Conservation (phyloP, 2,329 filamentous ascomycete species). For the Botrytis galanthina region DNA sequence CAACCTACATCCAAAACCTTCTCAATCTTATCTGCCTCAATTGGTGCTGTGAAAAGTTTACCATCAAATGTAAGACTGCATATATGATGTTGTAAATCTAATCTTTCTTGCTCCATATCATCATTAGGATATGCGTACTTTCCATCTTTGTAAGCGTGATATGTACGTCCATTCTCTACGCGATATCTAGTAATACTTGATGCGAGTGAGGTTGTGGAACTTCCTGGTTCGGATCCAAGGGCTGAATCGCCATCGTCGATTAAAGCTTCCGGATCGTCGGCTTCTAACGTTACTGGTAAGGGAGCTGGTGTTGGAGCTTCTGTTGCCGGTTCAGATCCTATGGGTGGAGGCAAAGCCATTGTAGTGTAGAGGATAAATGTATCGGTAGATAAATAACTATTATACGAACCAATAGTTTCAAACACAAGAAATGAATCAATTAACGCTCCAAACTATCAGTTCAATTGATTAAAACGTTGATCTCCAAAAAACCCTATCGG, state of each 20-base stretch:
- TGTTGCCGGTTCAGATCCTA: background rate
- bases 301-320: background rate
- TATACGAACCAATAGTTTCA: background rate
- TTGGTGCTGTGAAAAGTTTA: background rate
- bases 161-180: conserved; percentile 43
- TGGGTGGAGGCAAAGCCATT: background rate
- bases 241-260: conserved; percentile 8
- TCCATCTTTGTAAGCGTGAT: conserved; percentile 38
- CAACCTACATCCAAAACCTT: conserved; percentile 16
- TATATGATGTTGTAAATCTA: conserved; percentile 29
- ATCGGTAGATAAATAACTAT: background rate
- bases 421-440: background rate
- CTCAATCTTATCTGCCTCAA: background rate
- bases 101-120: conserved; percentile 55
- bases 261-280: background rate
- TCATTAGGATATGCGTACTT: conserved; percentile 51
- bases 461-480: background rate
- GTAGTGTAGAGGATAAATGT: background rate
- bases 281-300: conserved; percentile 10
- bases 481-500: background rate
- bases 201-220: conserved; percentile 25
- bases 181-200: conserved; percentile 42
- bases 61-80: conserved; percentile 11
- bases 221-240: conserved; percentile 8
- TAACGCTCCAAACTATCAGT: background rate